phyloP scores from a whole-genome alignment of 768 basidiomycete species.

The Mycena polygramma region DNA sequence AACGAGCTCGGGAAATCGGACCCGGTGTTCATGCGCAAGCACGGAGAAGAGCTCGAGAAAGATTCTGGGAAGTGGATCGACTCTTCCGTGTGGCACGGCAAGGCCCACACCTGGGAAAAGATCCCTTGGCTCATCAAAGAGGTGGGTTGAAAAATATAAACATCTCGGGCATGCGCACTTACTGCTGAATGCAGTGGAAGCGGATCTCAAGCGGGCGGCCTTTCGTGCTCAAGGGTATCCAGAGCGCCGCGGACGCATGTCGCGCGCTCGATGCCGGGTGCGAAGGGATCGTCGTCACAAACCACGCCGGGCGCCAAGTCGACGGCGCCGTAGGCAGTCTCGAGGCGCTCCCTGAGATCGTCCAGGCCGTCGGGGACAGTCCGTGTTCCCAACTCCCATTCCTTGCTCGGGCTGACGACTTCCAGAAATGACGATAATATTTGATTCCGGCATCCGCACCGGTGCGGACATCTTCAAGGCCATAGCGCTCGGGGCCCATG shows the following conservation, averaged over 20 bases:
- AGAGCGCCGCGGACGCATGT: conserved; percentile 60
- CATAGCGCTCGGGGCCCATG: conserved; percentile 66
- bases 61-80: conserved; percentile 66
- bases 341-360: conserved; percentile 64
- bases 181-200: conserved; percentile 53
- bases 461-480: conserved; percentile 70
- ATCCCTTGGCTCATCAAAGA: conserved; percentile 62
- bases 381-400: conserved; percentile 32
- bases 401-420: neutral
- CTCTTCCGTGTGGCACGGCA: conserved; percentile 62
- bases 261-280: conserved; percentile 61
- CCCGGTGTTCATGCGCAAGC: conserved; percentile 64
- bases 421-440: conserved; percentile 62
- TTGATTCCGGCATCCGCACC: conserved; percentile 67
- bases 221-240: conserved; percentile 69
- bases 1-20: conserved; percentile 62
- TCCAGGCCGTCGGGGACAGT: conserved; percentile 65
- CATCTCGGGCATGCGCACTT: neutral
- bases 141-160: conserved; percentile 40
- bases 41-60: conserved; percentile 52
- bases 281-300: conserved; percentile 69
- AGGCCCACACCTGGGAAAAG: conserved; percentile 66
- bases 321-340: conserved; percentile 68
- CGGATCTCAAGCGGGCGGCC: conserved; percentile 61
- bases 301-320: conserved; percentile 69